phyloP scores from a whole-genome alignment of 2,329 filamentous ascomycete genomes.

The Sphaerulina populicola region DNA sequence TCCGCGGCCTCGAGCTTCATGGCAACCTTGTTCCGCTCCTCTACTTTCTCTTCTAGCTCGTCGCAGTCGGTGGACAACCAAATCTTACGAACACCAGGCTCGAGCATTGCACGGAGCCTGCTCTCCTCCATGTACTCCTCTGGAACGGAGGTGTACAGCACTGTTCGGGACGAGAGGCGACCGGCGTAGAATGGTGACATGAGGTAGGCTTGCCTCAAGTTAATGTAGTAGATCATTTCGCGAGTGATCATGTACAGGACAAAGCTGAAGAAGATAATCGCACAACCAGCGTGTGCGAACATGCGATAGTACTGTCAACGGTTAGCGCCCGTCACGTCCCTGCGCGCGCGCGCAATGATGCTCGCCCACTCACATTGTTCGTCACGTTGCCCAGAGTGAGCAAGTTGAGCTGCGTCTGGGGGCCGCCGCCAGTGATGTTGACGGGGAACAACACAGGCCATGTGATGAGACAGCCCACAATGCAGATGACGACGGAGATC shows the following conservation, averaged over 20 bases:
- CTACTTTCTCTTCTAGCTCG: constrained; percentile 69
- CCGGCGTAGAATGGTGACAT: constrained; percentile 75
- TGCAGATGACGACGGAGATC: constrained; percentile 65
- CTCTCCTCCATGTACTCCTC: constrained; percentile 65
- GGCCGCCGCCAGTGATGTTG: constrained; percentile 70
- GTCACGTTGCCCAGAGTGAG: constrained; percentile 53
- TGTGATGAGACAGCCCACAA: constrained; percentile 74
- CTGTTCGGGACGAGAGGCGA: constrained; percentile 80
- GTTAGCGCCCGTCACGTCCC: neutral
- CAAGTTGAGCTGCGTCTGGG: constrained; percentile 59
- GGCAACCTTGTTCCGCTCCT: constrained; percentile 70
- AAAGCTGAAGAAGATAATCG: constrained; percentile 78
- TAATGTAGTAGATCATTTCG: constrained; percentile 86
- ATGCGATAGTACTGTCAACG: constrained; percentile 48
- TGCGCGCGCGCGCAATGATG: too few species aligned
- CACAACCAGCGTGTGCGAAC: constrained; percentile 72
- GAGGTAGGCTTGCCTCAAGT: constrained; percentile 84
- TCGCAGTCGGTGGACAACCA: constrained; percentile 76
- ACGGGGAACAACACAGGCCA: constrained; percentile 86
- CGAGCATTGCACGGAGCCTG: constrained; percentile 73
- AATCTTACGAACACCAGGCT: constrained; percentile 66
- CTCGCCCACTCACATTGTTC: constrained; percentile 12
- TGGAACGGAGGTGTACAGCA: constrained; percentile 82
- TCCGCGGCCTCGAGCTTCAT: constrained; percentile 80
- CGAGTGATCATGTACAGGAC: constrained; percentile 80